Conservation (phyloP, 306 rosid genomes). For the Sphenostylis stenocarpa region DNA sequence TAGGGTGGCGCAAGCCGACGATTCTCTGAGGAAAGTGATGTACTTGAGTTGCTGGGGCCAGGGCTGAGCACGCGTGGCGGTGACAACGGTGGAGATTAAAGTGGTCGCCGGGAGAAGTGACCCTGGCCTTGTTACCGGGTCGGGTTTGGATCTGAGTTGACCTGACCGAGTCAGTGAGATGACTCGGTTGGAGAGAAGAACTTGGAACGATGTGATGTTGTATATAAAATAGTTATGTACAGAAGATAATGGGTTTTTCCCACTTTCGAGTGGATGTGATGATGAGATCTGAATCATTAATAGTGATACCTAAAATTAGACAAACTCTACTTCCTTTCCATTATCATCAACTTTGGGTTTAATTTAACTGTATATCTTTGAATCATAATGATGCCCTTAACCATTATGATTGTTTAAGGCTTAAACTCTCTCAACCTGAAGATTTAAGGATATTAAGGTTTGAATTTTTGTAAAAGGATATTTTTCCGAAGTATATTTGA, state of each 20-base stretch:
- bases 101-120: conserved; percentile 4
- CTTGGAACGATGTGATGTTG: conserved; percentile 9
- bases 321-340: background rate
- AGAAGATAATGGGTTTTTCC: background rate
- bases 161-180: conserved; percentile 30
- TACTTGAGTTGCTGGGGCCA: conserved; percentile 95
- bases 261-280: background rate
- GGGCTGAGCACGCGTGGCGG: conserved; percentile 43
- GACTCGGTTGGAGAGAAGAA: conserved; percentile 31
- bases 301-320: background rate
- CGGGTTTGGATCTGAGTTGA: background rate
- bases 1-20: conserved; percentile 54
- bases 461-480: too few relatives aligned
- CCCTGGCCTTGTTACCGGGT: background rate
- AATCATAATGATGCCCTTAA: background rate
- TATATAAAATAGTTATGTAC: conserved; percentile 24
- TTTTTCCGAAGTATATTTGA: too few relatives aligned
- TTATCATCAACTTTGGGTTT: background rate
- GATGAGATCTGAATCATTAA: background rate
- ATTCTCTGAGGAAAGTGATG: conserved; percentile 81
- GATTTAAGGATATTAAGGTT: too few relatives aligned
- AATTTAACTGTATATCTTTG: background rate
- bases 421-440: too few relatives aligned
- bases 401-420: background rate
- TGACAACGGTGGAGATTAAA: conserved; percentile 8